phyloP scores from a whole-genome alignment of 352 stramenopile genomes.

The Albugo laibachii region DNA sequence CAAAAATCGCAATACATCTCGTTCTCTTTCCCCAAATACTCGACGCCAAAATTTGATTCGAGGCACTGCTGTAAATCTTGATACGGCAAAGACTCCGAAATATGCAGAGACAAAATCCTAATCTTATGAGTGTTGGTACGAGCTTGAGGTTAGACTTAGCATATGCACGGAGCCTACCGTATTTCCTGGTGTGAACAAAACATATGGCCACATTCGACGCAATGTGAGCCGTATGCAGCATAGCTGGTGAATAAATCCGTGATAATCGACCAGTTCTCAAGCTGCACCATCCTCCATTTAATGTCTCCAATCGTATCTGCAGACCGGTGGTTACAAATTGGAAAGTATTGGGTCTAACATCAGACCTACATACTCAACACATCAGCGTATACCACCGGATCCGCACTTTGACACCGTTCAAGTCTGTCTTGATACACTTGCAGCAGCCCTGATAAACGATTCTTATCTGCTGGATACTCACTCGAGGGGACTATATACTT shows the following conservation, averaged over 20 bases:
- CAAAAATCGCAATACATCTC: slow-evolving; percentile 25
- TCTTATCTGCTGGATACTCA: no score
- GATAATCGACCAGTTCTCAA: slow-evolving; percentile 38
- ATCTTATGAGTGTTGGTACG: background rate
- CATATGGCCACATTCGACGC: slow-evolving; percentile 44
- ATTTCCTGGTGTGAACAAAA: slow-evolving; percentile 54
- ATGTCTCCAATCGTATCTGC: slow-evolving; percentile 32
- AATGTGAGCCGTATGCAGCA: slow-evolving; percentile 59
- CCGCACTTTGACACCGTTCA: no score
- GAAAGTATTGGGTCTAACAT: background rate
- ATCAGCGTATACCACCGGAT: background rate
- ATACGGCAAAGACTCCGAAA: slow-evolving; percentile 15
- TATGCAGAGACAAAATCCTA: slow-evolving; percentile 28
- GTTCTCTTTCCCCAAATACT: slow-evolving; percentile 42
- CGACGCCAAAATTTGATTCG: slow-evolving; percentile 22
- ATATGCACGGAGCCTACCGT: slow-evolving; percentile 10
- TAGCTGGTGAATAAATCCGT: slow-evolving; percentile 49
- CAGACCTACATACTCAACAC: background rate
- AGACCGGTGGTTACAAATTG: background rate
- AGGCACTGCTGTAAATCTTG: slow-evolving; percentile 36
- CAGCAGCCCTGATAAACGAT: no score
- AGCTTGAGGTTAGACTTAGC: background rate
- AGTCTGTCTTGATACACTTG: no score
- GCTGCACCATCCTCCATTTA: slow-evolving; percentile 34
- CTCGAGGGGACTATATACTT: no score